A percentile compares a stretch with the other conserved stretches of the same genome.
phyloP scores from a whole-genome alignment of 139 green algal species.

The Coccomyxa sp. region DNA sequence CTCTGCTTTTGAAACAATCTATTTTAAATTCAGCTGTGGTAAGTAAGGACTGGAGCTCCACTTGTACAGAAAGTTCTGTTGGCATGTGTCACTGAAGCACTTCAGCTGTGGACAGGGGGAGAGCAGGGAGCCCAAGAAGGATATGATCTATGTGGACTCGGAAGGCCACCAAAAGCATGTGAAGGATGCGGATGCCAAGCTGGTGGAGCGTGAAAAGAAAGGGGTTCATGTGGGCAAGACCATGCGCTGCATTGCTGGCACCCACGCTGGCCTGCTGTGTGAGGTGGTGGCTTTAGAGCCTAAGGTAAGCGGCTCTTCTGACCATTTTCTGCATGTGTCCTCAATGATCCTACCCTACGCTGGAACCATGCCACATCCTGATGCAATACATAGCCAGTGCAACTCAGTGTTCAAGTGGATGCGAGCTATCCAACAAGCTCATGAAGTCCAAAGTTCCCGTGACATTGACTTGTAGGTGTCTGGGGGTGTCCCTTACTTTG shows the following conservation, averaged over 20 bases:
- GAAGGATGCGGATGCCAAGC: conserved; percentile 18
- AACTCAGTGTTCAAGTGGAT: no score
- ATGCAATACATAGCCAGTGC: no score
- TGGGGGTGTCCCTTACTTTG: no score
- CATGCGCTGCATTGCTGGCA: conserved; percentile 49
- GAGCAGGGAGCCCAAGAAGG: conserved; percentile 8
- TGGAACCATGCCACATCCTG: no score
- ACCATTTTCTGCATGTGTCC: no score
- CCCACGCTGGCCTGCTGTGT: conserved; percentile 42
- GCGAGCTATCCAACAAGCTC: no score
- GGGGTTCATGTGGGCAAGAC: conserved; percentile 21
- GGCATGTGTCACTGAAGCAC: background rate
- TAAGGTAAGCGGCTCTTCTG: background rate
- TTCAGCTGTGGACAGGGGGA: conserved; percentile 2
- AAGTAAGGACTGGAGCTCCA: background rate
- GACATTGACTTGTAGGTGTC: no score
- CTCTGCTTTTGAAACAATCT: background rate
- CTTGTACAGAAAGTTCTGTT: background rate
- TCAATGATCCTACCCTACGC: no score
- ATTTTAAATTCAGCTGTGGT: background rate
- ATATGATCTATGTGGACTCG: conserved; percentile 17
- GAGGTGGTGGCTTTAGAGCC: conserved; percentile 19
- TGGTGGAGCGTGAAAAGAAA: conserved; percentile 8
- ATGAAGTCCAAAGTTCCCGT: no score
- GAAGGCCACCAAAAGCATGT: conserved; percentile 15